phyloP scores from a whole-genome alignment of 2,329 filamentous ascomycete species.

The Aureobasidium sp. region DNA sequence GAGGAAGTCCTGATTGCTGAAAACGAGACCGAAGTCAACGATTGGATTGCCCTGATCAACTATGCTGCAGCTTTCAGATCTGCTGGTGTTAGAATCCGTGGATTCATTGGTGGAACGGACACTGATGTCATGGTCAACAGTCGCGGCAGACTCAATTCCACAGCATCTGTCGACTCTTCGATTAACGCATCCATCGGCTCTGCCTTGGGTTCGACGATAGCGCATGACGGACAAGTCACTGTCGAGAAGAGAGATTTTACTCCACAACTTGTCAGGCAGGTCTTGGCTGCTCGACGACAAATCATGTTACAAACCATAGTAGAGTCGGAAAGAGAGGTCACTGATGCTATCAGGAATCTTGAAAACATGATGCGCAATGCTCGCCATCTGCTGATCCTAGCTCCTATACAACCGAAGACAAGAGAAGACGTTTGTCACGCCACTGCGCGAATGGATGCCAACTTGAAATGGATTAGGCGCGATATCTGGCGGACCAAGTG shows the following conservation, averaged over 20 bases:
- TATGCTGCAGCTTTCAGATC: slow-evolving; percentile 92
- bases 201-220: slow-evolving; percentile 44
- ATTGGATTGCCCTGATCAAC: slow-evolving; percentile 93
- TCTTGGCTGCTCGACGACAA: slow-evolving; percentile 70
- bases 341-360: slow-evolving; percentile 63
- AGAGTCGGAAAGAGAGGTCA: slow-evolving; percentile 73
- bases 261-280: slow-evolving; percentile 75
- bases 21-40: slow-evolving; percentile 84
- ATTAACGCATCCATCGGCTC: neutral
- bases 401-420: slow-evolving; percentile 84
- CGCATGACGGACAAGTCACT: slow-evolving; percentile 63
- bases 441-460: slow-evolving; percentile 75
- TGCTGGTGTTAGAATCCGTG: slow-evolving; percentile 82
- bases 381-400: slow-evolving; percentile 77
- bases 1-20: slow-evolving; percentile 91
- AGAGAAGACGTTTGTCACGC: slow-evolving; percentile 79
- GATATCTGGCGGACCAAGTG: slow-evolving; percentile 90
- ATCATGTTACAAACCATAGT: slow-evolving; percentile 77
- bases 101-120: slow-evolving; percentile 75
- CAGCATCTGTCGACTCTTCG: slow-evolving; percentile 20
- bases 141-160: slow-evolving; percentile 61
- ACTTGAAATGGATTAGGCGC: slow-evolving; percentile 87
- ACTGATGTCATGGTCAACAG: slow-evolving; percentile 58
- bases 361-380: slow-evolving; percentile 81
- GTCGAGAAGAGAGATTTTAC: slow-evolving; percentile 52